These are phyloP conservation scores for Rhodomyrtus tomentosa DNA, from an alignment of 345 rosid species.

Conservation along the genomic window DNA sequence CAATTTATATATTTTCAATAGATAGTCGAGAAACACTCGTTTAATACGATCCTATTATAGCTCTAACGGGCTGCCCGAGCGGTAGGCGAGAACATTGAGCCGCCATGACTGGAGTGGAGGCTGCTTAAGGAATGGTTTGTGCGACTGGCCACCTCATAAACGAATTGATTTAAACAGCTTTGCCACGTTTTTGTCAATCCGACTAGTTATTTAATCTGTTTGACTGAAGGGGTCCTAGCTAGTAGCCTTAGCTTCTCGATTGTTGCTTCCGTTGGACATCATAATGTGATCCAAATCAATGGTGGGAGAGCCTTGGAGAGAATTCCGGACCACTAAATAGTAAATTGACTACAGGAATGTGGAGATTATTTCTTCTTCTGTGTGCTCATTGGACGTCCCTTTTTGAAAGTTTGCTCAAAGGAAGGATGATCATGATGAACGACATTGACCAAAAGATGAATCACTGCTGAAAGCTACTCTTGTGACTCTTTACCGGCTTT, in stretches of 20 bases:
- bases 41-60: neutral
- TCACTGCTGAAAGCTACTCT: neutral
- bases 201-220: too few relatives aligned
- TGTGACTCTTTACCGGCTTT: neutral
- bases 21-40: neutral
- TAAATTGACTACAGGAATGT: neutral
- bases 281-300: neutral
- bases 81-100: neutral
- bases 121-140: neutral
- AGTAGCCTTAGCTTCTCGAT: neutral
- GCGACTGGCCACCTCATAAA: neutral
- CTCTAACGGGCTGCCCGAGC: neutral
- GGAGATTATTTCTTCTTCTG: neutral
- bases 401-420: neutral
- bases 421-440: neutral
- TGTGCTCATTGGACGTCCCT: neutral
- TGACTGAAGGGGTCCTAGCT: neutral
- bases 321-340: neutral
- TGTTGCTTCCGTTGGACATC: neutral
- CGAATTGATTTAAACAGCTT: neutral
- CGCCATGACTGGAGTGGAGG: neutral
- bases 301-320: neutral
- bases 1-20: neutral
- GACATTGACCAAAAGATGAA: neutral
- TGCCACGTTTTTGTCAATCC: neutral